Evolutionary conservation across 345 rosid genomes (phyloP).

Genomic region (Citrus glauca): DNA sequence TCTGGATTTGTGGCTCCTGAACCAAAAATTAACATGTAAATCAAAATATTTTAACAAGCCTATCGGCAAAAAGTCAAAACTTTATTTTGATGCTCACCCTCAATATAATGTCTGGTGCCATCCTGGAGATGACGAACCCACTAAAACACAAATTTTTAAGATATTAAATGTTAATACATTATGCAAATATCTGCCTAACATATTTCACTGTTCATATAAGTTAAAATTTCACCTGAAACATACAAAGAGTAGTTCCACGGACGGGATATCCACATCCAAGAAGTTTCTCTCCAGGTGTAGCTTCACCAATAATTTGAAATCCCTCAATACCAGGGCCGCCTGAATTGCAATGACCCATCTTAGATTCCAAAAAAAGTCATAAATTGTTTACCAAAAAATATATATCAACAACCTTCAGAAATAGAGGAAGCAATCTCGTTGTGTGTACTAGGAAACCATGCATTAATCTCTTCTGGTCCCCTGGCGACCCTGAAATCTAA

Average conservation of each 20-base stretch:
- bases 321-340: conserved; percentile 89
- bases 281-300: conserved; percentile 84
- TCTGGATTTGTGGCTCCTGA: conserved; percentile 98
- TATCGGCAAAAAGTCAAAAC: neutral
- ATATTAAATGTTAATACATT: neutral
- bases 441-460: conserved; percentile 18
- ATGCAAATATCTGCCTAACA: neutral
- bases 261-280: conserved; percentile 92
- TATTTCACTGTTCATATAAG: conserved; percentile 1
- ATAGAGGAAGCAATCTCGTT: conserved; percentile 33
- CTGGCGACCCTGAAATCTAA: conserved; percentile 14
- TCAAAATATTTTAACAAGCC: neutral
- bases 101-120: conserved; percentile 90
- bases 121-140: conserved; percentile 97
- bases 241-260: conserved; percentile 91
- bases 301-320: conserved; percentile 89
- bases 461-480: conserved; percentile 21
- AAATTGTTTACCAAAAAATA: conserved; percentile 4
- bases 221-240: conserved; percentile 73
- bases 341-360: conserved; percentile 27
- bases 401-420: conserved; percentile 42
- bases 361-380: conserved; percentile 18
- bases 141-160: neutral
- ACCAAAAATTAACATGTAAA: conserved; percentile 6
- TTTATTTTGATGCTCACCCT: conserved; percentile 48